Conservation (phyloP, 2,329 filamentous ascomycete genomes). For the Arthrocladium fulminans region DNA sequence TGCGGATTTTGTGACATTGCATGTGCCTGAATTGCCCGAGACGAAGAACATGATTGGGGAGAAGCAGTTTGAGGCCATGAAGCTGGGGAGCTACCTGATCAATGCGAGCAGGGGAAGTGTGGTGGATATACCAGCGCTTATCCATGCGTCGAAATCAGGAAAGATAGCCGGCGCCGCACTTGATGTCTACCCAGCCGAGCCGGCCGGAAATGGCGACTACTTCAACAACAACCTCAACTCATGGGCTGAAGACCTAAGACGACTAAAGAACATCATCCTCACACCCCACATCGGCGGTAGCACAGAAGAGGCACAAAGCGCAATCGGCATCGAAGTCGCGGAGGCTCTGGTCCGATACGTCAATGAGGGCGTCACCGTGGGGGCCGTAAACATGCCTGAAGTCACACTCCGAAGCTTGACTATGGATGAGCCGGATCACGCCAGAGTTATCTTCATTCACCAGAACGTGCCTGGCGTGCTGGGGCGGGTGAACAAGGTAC, state of each 20-base stretch:
- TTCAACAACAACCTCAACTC: constrained; percentile 75
- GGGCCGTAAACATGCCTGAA: constrained; percentile 95
- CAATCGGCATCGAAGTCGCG: constrained; percentile 88
- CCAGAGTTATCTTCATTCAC: constrained; percentile 93
- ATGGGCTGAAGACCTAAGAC: constrained; percentile 78
- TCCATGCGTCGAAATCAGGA: constrained; percentile 75
- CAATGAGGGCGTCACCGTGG: constrained; percentile 84
- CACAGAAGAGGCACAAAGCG: constrained; percentile 93
- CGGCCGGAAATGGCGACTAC: constrained; percentile 87
- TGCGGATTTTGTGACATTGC: constrained; percentile 87
- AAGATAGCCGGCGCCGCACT: constrained; percentile 91
- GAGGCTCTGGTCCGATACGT: constrained; percentile 87
- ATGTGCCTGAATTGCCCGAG: constrained; percentile 88
- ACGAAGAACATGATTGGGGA: constrained; percentile 87
- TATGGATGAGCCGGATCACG: constrained; percentile 78
- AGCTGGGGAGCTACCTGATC: constrained; percentile 83
- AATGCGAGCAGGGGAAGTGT: constrained; percentile 92
- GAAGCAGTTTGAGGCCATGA: constrained; percentile 76
- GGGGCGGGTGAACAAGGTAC: constrained; percentile 88
- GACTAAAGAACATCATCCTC: constrained; percentile 83
- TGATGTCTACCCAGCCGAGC: constrained; percentile 92
- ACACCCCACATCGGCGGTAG: constrained; percentile 96
- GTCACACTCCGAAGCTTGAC: constrained; percentile 83
- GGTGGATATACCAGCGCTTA: constrained; percentile 84
- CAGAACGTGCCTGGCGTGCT: constrained; percentile 93